Percentiles rank a stretch among this genome's conserved stretches.
Conservation (phyloP, 169 alveolate genomes). For the Plasmodium berghei region DNA sequence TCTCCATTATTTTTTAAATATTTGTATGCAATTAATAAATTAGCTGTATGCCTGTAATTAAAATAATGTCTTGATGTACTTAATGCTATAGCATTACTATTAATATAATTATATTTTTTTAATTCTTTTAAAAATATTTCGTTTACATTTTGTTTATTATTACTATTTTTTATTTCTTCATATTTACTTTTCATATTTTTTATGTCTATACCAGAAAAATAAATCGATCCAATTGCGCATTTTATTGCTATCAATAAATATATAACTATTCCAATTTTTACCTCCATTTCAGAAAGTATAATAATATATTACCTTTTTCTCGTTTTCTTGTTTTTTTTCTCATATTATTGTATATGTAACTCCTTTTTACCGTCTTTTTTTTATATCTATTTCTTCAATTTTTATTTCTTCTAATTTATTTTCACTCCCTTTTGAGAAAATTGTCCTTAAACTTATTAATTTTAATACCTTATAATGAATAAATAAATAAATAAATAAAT, state of each 20-base stretch:
- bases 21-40: conserved; percentile 69
- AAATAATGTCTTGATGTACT: conserved; percentile 85
- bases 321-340: background rate
- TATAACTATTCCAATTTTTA: background rate
- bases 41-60: conserved; percentile 84
- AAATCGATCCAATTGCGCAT: conserved; percentile 23
- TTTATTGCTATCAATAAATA: conserved; percentile 5
- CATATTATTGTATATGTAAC: background rate
- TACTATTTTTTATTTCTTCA: conserved; percentile 17
- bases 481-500: too few species aligned
- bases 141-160: conserved; percentile 31
- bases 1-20: conserved; percentile 61
- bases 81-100: conserved; percentile 76
- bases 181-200: conserved; percentile 66
- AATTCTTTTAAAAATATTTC: conserved; percentile 35
- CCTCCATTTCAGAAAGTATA: conserved; percentile 13
- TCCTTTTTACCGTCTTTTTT: background rate
- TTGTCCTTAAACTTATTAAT: too few species aligned
- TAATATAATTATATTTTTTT: conserved; percentile 76
- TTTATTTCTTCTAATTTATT: background rate
- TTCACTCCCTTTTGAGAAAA: too few species aligned
- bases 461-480: too few species aligned
- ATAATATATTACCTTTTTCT: background rate
- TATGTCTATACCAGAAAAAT: conserved; percentile 44
- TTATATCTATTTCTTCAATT: background rate